These are phyloP conservation scores for Amanita phalloides DNA, from an alignment of 768 basidiomycete species.

Conservation along the genomic window DNA sequence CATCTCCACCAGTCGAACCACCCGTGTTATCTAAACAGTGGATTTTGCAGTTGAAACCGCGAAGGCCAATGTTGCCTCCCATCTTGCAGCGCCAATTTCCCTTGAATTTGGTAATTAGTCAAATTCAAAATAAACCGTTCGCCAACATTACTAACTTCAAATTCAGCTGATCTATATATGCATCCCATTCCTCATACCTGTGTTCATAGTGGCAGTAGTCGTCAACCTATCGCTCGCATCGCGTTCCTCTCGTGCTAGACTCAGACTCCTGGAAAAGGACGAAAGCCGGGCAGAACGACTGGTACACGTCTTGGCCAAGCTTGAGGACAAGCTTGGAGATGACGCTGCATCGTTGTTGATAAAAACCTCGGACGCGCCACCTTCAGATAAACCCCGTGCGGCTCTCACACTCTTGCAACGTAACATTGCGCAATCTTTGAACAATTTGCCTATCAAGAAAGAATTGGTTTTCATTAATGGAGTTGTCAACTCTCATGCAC, in stretches of 20 bases:
- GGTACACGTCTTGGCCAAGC: conserved; percentile 38
- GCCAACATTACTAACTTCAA: background rate
- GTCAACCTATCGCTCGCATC: conserved; percentile 48
- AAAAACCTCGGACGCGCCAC: conserved; percentile 35
- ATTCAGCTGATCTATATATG: conserved; percentile 38
- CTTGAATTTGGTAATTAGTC: conserved; percentile 44
- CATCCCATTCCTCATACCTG: conserved; percentile 58
- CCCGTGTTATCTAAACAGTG: conserved; percentile 30
- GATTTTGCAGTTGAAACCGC: conserved; percentile 30
- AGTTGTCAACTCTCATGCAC: conserved; percentile 57
- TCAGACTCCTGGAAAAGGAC: conserved; percentile 53
- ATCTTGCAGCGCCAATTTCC: conserved; percentile 52
- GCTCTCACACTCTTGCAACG: conserved; percentile 47
- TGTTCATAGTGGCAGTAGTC: conserved; percentile 41
- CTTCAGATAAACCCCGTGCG: conserved; percentile 18
- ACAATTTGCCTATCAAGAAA: conserved; percentile 64
- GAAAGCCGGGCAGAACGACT: conserved; percentile 38
- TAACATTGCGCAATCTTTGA: conserved; percentile 47
- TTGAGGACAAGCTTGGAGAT: conserved; percentile 54
- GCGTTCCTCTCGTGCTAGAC: conserved; percentile 50
- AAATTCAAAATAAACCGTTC: too few relatives aligned
- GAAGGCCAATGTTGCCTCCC: conserved; percentile 44
- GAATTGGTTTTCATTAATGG: conserved; percentile 52
- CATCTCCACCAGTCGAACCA: conserved; percentile 27
- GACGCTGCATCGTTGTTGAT: conserved; percentile 9